A percentile compares a stretch with the other conserved stretches of the same genome.
phyloP scores from a whole-genome alignment of 1,139 yeast genomes.

The Blastobotrys persicus region DNA sequence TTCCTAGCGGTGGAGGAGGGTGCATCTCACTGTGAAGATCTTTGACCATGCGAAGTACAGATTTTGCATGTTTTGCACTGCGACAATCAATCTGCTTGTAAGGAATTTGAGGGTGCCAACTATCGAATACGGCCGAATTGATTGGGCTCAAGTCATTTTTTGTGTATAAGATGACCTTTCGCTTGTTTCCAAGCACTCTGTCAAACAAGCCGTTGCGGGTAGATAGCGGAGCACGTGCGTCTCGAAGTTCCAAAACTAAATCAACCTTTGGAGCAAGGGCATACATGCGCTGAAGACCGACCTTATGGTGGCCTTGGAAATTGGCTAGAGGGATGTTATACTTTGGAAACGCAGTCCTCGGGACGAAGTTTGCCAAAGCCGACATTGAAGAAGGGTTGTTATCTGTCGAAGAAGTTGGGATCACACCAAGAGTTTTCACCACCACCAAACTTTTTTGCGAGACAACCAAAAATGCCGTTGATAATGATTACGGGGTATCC shows the following conservation, averaged over 20 bases:
- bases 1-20: conserved; percentile 79
- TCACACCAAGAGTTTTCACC: not conserved
- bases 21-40: conserved; percentile 24
- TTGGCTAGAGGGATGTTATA: conserved; percentile 70
- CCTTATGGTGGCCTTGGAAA: conserved; percentile 88
- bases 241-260: conserved; percentile 78
- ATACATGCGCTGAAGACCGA: conserved; percentile 68
- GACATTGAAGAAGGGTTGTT: not conserved
- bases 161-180: conserved; percentile 62
- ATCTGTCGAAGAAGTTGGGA: not conserved
- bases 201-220: conserved; percentile 82
- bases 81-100: conserved; percentile 64
- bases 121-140: conserved; percentile 37
- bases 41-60: conserved; percentile 51
- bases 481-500: conserved; percentile 84
- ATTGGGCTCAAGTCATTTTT: conserved; percentile 52
- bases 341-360: conserved; percentile 50
- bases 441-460: conserved; percentile 1
- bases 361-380: conserved; percentile 26
- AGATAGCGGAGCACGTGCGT: conserved; percentile 83
- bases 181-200: conserved; percentile 56
- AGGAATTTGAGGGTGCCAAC: conserved; percentile 57
- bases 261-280: conserved; percentile 79
- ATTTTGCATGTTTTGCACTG: conserved; percentile 48
- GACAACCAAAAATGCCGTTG: conserved; percentile 77